phyloP scores from a whole-genome alignment of 2,329 filamentous ascomycete genomes.

The Dactylellina parvicollis region DNA sequence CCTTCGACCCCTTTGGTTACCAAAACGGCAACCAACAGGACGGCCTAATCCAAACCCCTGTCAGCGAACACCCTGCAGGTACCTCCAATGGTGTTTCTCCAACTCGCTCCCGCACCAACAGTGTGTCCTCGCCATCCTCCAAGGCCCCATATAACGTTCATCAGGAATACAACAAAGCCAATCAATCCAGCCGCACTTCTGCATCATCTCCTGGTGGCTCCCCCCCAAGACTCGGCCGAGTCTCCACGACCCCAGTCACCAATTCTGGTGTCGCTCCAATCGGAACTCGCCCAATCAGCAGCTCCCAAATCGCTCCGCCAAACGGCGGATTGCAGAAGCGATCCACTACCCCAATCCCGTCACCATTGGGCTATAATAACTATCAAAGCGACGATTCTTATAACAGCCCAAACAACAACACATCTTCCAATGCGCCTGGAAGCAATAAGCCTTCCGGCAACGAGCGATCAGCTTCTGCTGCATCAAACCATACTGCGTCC shows the following conservation, averaged over 20 bases:
- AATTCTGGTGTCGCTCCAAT: constrained; percentile 84
- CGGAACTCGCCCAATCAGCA: constrained; percentile 77
- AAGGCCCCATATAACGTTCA: constrained; percentile 63
- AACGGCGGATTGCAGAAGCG: constrained; percentile 74
- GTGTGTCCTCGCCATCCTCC: constrained; percentile 83
- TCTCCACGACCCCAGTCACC: constrained; percentile 67
- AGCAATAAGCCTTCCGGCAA: constrained; percentile 54
- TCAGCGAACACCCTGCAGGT: constrained; percentile 58
- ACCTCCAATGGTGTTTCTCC: constrained; percentile 56
- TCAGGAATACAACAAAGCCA: constrained; percentile 60
- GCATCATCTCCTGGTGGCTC: constrained; percentile 86
- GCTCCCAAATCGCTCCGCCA: constrained; percentile 67
- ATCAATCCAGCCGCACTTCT: constrained; percentile 77
- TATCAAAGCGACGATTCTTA: constrained; percentile 65
- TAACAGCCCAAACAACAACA: constrained; percentile 62
- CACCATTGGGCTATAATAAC: constrained; percentile 81
- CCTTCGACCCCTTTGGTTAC: constrained; percentile 58
- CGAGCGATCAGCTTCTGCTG: constrained; percentile 58
- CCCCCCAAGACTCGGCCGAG: constrained; percentile 74
- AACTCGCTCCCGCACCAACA: constrained; percentile 78
- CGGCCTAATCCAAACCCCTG: constrained; percentile 56
- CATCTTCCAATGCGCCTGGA: constrained; percentile 60
- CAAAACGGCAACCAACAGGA: constrained; percentile 52
- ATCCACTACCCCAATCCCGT: constrained; percentile 88
- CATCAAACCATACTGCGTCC: constrained; percentile 56